Evolutionary conservation across 208 protist species (phyloP).

Genomic region (Novymonas esmeraldas): DNA sequence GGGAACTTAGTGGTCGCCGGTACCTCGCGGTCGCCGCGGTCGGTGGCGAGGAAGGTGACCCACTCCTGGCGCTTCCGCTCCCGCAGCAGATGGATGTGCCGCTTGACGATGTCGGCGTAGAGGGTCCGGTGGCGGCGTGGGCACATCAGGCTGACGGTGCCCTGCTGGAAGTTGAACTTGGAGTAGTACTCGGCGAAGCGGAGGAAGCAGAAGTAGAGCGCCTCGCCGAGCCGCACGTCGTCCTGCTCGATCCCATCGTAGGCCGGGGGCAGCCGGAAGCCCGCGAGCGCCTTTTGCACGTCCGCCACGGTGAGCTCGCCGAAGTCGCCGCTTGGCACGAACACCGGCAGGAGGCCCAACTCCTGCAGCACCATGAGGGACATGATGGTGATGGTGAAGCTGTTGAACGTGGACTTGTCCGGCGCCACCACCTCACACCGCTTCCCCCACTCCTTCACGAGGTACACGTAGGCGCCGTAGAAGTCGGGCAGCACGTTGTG

Average conservation of each 20-base stretch:
- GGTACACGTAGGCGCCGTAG: conserved; percentile 84
- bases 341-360: conserved; percentile 82
- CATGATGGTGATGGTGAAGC: conserved; percentile 92
- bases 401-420: conserved; percentile 86
- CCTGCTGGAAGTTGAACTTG: conserved; percentile 78
- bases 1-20: conserved; percentile 41
- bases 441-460: conserved; percentile 90
- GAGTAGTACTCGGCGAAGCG: conserved; percentile 90
- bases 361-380: conserved; percentile 92
- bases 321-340: conserved; percentile 66
- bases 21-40: conserved; percentile 5
- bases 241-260: conserved; percentile 80
- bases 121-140: conserved; percentile 76
- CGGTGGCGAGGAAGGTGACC: conserved; percentile 43
- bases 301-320: conserved; percentile 79
- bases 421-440: conserved; percentile 80
- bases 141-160: conserved; percentile 86
- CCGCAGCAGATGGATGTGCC: conserved; percentile 54
- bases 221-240: conserved; percentile 86
- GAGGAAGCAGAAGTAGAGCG: conserved; percentile 80
- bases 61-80: conserved; percentile 64
- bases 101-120: conserved; percentile 65
- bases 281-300: conserved; percentile 40
- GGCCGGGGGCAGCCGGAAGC: conserved; percentile 67
- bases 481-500: conserved; percentile 81